These are phyloP conservation scores for Fusarium albosuccineum DNA, from an alignment of 2,329 filamentous ascomycete genomes.

Conservation along the genomic window DNA sequence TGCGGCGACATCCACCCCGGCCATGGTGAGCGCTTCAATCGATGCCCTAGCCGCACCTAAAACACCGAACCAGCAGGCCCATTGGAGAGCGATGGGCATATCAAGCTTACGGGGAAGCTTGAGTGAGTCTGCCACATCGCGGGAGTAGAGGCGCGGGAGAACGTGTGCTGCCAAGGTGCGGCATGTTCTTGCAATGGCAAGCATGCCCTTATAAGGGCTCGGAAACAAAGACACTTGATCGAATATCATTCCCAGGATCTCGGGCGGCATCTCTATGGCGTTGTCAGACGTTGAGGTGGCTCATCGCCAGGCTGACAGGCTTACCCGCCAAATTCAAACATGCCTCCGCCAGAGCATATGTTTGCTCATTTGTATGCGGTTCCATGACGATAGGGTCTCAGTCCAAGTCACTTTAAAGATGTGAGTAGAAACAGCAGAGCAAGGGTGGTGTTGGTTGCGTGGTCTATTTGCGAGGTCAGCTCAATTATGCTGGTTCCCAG, in stretches of 20 bases:
- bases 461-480: not conserved
- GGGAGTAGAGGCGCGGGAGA: conserved; percentile 24
- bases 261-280: conserved; percentile 23
- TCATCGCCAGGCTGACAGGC: not conserved
- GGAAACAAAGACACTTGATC: conserved; percentile 17
- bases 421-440: not conserved
- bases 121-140: conserved; percentile 19
- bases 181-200: conserved; percentile 22
- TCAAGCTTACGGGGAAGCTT: not conserved
- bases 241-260: conserved; percentile 26
- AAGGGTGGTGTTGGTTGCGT: too few relatives aligned
- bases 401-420: conserved; percentile 39
- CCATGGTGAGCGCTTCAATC: conserved; percentile 9
- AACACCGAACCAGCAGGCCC: conserved; percentile 37
- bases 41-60: conserved; percentile 26
- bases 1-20: not conserved
- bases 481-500: not conserved
- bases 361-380: not conserved
- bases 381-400: not conserved
- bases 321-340: not conserved
- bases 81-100: conserved; percentile 29
- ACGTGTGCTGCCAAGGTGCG: conserved; percentile 11
- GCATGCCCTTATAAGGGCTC: conserved; percentile 16
- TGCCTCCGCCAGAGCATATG: not conserved
- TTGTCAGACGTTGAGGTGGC: conserved; percentile 6